Conservation (phyloP, 2,329 filamentous ascomycete species). For the Lizonia empirigonia region DNA sequence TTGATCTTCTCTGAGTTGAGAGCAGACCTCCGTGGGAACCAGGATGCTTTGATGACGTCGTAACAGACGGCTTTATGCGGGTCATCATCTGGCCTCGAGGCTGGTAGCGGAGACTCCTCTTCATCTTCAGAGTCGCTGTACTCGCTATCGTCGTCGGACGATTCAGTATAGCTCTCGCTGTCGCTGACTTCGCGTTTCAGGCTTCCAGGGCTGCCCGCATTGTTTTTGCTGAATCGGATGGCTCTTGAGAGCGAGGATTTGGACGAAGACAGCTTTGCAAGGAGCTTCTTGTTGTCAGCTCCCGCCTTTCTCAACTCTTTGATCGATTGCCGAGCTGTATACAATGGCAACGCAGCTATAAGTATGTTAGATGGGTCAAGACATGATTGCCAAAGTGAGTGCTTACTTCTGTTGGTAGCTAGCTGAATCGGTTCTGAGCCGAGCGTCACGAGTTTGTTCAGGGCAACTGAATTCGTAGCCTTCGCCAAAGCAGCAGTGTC, state of each 20-base stretch:
- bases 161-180: slow-evolving; percentile 54
- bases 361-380: slow-evolving; percentile 24
- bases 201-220: slow-evolving; percentile 15
- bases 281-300: slow-evolving; percentile 50
- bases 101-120: slow-evolving; percentile 61
- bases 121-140: slow-evolving; percentile 61
- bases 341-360: slow-evolving; percentile 50
- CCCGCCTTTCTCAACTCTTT: slow-evolving; percentile 54
- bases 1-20: slow-evolving; percentile 60
- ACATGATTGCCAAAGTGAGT: slow-evolving; percentile 1
- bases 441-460: slow-evolving; percentile 53
- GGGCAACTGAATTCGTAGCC: slow-evolving; percentile 51
- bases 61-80: slow-evolving; percentile 61
- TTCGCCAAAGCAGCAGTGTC: slow-evolving; percentile 50
- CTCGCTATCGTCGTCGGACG: slow-evolving; percentile 57
- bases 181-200: slow-evolving; percentile 46
- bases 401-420: slow-evolving; percentile 53
- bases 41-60: slow-evolving; percentile 66
- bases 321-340: slow-evolving; percentile 52
- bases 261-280: slow-evolving; percentile 36
- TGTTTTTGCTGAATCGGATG: slow-evolving; percentile 23
- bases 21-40: slow-evolving; percentile 60
- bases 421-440: slow-evolving; percentile 51
- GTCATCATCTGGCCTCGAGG: slow-evolving; percentile 58
- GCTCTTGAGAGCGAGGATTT: slow-evolving; percentile 30